Conservation (phyloP, 441 rosid genomes). For the Erodium trifolium region DNA sequence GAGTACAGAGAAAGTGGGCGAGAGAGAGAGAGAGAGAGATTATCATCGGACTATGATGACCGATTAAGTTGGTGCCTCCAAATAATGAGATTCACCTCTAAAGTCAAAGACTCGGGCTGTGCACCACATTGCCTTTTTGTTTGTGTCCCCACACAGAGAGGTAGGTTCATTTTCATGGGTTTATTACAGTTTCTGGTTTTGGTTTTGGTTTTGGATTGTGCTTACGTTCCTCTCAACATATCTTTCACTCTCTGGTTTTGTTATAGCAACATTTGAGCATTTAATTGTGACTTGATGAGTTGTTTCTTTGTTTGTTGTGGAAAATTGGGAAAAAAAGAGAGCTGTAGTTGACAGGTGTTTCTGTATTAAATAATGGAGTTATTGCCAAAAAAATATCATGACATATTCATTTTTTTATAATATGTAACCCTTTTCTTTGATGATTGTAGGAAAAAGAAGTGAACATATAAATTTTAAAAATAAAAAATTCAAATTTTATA, state of each 20-base stretch:
- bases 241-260: not conserved
- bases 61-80: not conserved
- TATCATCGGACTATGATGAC: not conserved
- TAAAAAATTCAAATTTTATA: too few species aligned
- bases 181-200: not conserved
- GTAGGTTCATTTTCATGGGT: not conserved
- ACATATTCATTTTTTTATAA: too few species aligned
- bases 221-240: not conserved
- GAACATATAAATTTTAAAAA: too few species aligned
- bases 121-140: not conserved
- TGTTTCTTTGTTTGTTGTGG: not conserved
- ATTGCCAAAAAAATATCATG: too few species aligned
- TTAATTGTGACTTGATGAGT: not conserved
- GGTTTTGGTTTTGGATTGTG: slow-evolving; percentile 1
- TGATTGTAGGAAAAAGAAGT: too few species aligned
- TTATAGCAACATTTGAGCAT: not conserved
- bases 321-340: not conserved
- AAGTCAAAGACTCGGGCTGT: slow-evolving; percentile 1
- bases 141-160: not conserved
- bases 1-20: not conserved
- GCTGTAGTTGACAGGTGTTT: not conserved
- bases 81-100: not conserved
- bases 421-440: too few species aligned
- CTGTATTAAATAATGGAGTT: not conserved
- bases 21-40: too few species aligned